Base-by-base conservation (phyloP, 2,329 filamentous ascomycete species). In the Xenoacremonium recifei region DNA sequence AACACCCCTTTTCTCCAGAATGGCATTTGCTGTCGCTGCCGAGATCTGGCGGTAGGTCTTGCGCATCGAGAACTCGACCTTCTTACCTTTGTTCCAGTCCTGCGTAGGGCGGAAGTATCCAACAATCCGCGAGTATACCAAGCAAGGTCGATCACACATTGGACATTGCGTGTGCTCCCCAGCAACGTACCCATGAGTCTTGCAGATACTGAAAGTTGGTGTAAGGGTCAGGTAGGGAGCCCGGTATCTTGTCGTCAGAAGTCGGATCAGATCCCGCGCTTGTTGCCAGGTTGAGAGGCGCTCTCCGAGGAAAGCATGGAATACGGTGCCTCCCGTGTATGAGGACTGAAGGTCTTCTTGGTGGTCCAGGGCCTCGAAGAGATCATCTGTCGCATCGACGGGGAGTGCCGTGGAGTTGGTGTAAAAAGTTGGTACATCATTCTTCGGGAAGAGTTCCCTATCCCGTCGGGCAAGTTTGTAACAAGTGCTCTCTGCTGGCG, bases 381-480 rank as follows among this genome's bases (percentile, higher is more conserved):
- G 41, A 15, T 57, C 54, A 1, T 56, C 53, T 0, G 54, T 56
- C 0, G 45, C 50, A 16, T 53, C 53, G 0, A 56, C 54, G 0
- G 54, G 53, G 0, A 56, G n/a, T 51, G 57, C 53, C 1, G 54
- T 56, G 0, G 54, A 56, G 33, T 56, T 56, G 6, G 54, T 56
- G 36, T 56, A 56, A 23, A 48, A 56, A 0, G 33, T 48, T 0
- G 53, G 54, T 6, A 57, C 55, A 0, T 35, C 1, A 0, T 23
- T 37, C 0, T 29, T 4, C 0, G 54, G 51, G 7, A 57, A 56
- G 0, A 56, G 42, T 1, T 51, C 41, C 4, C 48, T 57, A 11
- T 56, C 54, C 1, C 40, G 23, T 0, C 40, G 45, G 4, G 54
- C 54, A 13, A 56, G 48, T 9, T 56, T 56, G 30, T 57, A 56